Evolutionary conservation across 1,139 yeast species (phyloP).

Genomic region (Suhomyces ambrosiae): DNA sequence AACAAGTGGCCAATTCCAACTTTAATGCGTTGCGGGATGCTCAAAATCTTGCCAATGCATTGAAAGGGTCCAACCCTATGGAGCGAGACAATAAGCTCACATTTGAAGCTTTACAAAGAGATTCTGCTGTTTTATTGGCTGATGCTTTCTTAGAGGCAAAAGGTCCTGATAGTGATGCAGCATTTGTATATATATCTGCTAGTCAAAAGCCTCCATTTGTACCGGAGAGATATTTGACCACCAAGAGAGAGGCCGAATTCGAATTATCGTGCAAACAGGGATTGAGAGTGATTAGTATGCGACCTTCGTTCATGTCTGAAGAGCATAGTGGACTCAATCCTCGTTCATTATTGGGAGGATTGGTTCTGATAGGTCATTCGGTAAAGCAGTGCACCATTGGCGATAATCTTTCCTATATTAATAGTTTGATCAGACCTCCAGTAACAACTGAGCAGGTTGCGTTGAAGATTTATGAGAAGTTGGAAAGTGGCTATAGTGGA

Average conservation of each 20-base stretch:
- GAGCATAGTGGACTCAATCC: constrained; percentile 36
- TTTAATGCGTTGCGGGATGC: constrained; percentile 34
- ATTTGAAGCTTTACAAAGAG: constrained; percentile 66
- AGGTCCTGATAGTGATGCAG: constrained; percentile 27
- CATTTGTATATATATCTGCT: constrained; percentile 81
- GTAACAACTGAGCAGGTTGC: constrained; percentile 74
- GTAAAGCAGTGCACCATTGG: constrained; percentile 44
- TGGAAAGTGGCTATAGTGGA: constrained; percentile 58
- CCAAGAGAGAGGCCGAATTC: constrained; percentile 77
- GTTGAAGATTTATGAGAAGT: constrained; percentile 53
- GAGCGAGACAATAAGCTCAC: constrained; percentile 46
- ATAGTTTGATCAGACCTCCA: constrained; percentile 59
- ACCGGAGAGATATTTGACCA: constrained; percentile 68
- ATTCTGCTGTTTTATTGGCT: constrained; percentile 69
- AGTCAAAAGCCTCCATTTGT: constrained; percentile 68
- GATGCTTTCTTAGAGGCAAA: constrained; percentile 46
- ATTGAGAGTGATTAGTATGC: constrained; percentile 61
- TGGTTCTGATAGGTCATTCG: constrained; percentile 39
- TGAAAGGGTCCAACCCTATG: constrained; percentile 57
- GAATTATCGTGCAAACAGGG: constrained; percentile 47
- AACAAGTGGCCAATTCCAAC: constrained; percentile 52
- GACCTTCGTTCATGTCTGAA: constrained; percentile 88
- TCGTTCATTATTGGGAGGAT: constrained; percentile 31
- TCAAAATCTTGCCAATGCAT: constrained; percentile 28
- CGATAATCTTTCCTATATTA: constrained; percentile 33